These are phyloP conservation scores for Annulohypoxylon moriforme DNA, from an alignment of 495 filamentous ascomycete genomes.

Conservation along the genomic window DNA sequence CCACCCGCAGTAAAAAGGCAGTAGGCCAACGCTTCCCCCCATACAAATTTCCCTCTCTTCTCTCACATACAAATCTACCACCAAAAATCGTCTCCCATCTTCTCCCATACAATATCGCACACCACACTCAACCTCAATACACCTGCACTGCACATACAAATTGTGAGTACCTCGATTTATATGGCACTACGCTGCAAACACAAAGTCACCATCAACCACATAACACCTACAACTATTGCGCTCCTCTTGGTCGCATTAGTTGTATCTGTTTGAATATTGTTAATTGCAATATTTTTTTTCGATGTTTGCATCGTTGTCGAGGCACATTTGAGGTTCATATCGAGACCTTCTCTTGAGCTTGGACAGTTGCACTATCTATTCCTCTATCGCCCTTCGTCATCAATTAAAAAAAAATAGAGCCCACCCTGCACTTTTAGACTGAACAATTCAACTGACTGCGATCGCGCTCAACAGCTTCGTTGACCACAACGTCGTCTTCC, in stretches of 20 bases:
- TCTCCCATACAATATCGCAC: conserved; percentile 64
- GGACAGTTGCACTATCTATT: conserved; percentile 15
- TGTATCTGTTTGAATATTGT: conserved; percentile 16
- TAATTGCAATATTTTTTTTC: conserved; percentile 19
- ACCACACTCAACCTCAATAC: conserved; percentile 58
- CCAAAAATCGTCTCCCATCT: too few relatives aligned
- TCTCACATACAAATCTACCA: conserved; percentile 71
- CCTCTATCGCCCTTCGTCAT: conserved; percentile 21
- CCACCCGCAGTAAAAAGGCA: conserved; percentile 71
- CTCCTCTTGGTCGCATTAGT: conserved; percentile 9
- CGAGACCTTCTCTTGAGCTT: conserved; percentile 20
- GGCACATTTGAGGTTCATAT: conserved; percentile 30
- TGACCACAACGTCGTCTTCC: conserved; percentile 36
- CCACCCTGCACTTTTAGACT: conserved; percentile 31
- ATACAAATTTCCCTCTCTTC: conserved; percentile 66
- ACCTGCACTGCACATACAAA: conserved; percentile 49
- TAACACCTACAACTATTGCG: conserved; percentile 6
- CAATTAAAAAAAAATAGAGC: conserved; percentile 25
- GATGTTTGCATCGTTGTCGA: conserved; percentile 26
- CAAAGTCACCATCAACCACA: conserved; percentile 50
- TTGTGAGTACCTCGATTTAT: conserved; percentile 54
- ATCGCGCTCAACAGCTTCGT: conserved; percentile 44
- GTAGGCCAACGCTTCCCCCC: conserved; percentile 61
- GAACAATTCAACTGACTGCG: conserved; percentile 38
- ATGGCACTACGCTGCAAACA: conserved; percentile 49